Conservation (phyloP, 2,329 filamentous ascomycete genomes). For the Cladosporium sp. region DNA sequence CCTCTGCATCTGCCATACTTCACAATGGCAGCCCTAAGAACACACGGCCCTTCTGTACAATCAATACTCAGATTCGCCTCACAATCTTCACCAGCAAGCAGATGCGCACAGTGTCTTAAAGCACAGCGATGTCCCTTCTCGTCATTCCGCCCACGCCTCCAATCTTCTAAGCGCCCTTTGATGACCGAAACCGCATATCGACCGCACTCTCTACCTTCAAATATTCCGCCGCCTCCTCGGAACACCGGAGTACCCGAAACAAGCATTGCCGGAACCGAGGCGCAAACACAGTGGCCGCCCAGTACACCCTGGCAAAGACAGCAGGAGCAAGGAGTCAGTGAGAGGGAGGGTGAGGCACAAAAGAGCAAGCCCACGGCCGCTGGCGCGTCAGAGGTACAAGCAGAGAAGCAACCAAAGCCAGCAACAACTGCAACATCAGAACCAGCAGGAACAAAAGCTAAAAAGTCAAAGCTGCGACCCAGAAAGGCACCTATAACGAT, state of each 20-base stretch:
- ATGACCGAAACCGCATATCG: conserved; percentile 63
- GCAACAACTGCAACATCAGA: conserved; percentile 33
- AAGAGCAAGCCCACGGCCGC: conserved; percentile 48
- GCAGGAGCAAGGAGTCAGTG: conserved; percentile 22
- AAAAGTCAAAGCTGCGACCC: conserved; percentile 65
- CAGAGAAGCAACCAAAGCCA: conserved; percentile 21
- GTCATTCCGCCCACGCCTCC: conserved; percentile 35
- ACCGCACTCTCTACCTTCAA: conserved; percentile 54
- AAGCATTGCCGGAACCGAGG: conserved; percentile 53
- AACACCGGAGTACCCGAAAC: conserved; percentile 57
- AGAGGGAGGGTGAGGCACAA: conserved; percentile 64
- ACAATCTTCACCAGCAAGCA: conserved; percentile 23
- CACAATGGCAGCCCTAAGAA: conserved; percentile 29
- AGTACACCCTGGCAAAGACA: conserved; percentile 40
- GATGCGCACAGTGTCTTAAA: conserved; percentile 42
- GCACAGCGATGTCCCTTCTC: conserved; percentile 41
- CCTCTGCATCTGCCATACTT: not conserved
- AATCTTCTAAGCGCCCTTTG: conserved; percentile 57
- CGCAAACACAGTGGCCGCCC: conserved; percentile 43
- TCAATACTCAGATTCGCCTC: conserved; percentile 35
- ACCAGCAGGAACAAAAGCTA: conserved; percentile 48
- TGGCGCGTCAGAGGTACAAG: conserved; percentile 25
- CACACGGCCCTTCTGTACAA: conserved; percentile 26
- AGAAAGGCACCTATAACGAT: conserved; percentile 90
- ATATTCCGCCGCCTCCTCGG: conserved; percentile 55